Base-by-base conservation (phyloP, 768 basidiomycete genomes). In the Galerina marginata region DNA sequence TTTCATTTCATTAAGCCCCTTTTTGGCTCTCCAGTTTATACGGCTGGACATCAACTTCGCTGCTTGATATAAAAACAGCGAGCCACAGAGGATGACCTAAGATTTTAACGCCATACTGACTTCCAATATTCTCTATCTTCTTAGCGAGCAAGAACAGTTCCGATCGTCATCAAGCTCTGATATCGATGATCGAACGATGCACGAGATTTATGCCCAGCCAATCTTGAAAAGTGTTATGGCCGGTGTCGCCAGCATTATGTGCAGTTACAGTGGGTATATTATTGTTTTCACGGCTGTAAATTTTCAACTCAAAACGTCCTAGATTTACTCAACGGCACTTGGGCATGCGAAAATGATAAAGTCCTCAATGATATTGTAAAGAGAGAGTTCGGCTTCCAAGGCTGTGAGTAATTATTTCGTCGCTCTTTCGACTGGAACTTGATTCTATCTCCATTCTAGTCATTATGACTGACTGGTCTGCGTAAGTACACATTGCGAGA, bases 121-220 rank as follows among this genome's bases (percentile, higher is more conserved):
- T 14, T 33, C 29, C 4, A 33, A 33, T 7, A 33, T 33, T 7
- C 47, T 52, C 3, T 3, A 25, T n/a, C 43, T 14, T 9, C 29
- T 4, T 58, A 90, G 87, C 67, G 89, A 91, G 70, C 89, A 91
- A 74, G 89, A 91, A 68, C 82, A 86, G 63, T 77, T 78, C 60
- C 80, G 89, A 4, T 85, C 81, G 0, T 65, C 73, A 54, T 75
- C 78, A 53, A 83, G 81, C 54, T 91, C 89, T 0, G 85, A 92
- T 62, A 83, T 95, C 2, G 90, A 93, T 66, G 93, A 95, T 70
- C 77, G 90, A 43, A 93, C 92, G 0, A 77, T 91, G 65, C 90
- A 91, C 67, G 89, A 92, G 70, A 79, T 92, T 14, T 91, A 91
- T 67, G 77, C 84, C 0, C 86, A 87, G 62, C 88, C 89, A 0